A percentile compares a stretch with the other conserved stretches of the same genome.
Conservation (phyloP, 228 moss, liverwort and hornwort genomes). For the Sphagnum fallax region DNA sequence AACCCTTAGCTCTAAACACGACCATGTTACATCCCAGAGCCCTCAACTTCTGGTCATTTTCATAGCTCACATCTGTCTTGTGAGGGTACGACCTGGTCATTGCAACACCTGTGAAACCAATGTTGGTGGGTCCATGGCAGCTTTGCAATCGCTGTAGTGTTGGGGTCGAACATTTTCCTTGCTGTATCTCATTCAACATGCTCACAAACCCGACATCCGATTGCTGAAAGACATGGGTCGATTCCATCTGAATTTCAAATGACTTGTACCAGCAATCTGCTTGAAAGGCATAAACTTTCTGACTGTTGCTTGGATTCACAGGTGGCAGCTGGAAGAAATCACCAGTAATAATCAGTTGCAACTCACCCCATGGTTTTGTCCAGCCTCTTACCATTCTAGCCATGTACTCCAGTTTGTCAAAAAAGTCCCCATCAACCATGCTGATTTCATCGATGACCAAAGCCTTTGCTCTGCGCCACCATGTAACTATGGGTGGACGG, state of each 20-base stretch:
- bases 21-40: slow-evolving; percentile 45
- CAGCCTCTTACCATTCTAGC: slow-evolving; percentile 46
- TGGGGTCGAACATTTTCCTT: slow-evolving; percentile 55
- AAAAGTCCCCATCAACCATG: slow-evolving; percentile 88
- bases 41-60: slow-evolving; percentile 71
- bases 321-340: slow-evolving; percentile 94
- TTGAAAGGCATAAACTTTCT: slow-evolving; percentile 81
- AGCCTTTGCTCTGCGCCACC: slow-evolving; percentile 64
- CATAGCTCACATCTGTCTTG: slow-evolving; percentile 66
- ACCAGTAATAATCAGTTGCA: slow-evolving; percentile 89
- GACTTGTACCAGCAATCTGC: slow-evolving; percentile 78
- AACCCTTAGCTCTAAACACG: slow-evolving; percentile 62
- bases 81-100: slow-evolving; percentile 84
- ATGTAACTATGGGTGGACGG: slow-evolving; percentile 43
- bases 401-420: slow-evolving; percentile 80
- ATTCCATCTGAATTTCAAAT: slow-evolving; percentile 72
- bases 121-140: slow-evolving; percentile 51
- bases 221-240: slow-evolving; percentile 78
- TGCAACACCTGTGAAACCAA: slow-evolving; percentile 44
- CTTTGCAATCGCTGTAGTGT: slow-evolving; percentile 39
- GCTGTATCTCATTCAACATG: slow-evolving; percentile 82
- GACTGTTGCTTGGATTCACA: slow-evolving; percentile 70
- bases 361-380: slow-evolving; percentile 66
- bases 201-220: slow-evolving; percentile 64
- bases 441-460: slow-evolving; percentile 91